Conservation (phyloP, 805 yeast genomes). For the Cyberlindnera mycetangii region DNA sequence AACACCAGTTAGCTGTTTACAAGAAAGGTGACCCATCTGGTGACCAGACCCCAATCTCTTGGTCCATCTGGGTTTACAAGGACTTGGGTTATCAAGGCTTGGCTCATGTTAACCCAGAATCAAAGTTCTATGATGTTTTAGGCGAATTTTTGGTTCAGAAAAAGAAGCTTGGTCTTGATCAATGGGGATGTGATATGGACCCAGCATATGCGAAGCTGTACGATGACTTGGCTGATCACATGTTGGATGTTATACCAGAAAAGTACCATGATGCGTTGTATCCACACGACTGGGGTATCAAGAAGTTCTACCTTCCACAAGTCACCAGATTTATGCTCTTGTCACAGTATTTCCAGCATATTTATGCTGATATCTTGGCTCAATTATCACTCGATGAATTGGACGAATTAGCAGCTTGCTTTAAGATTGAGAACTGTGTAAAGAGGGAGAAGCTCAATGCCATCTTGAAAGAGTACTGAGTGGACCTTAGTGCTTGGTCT, state of each 20-base stretch:
- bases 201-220: conserved; percentile 38
- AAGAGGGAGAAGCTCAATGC: conserved; percentile 41
- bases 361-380: conserved; percentile 44
- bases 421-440: conserved; percentile 44
- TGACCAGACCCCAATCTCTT: conserved; percentile 41
- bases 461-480: conserved; percentile 17
- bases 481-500: too few relatives aligned
- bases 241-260: conserved; percentile 39
- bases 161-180: conserved; percentile 44
- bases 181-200: conserved; percentile 48
- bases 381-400: conserved; percentile 43
- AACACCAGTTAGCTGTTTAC: conserved; percentile 45
- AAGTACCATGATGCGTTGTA: conserved; percentile 38
- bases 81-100: conserved; percentile 52
- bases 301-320: conserved; percentile 33
- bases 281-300: conserved; percentile 39
- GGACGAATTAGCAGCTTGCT: conserved; percentile 49
- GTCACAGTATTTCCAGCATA: conserved; percentile 42
- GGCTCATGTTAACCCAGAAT: conserved; percentile 42
- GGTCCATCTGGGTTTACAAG: conserved; percentile 54
- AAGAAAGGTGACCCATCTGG: conserved; percentile 47
- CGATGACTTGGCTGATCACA: conserved; percentile 35
- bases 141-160: conserved; percentile 43
- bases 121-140: conserved; percentile 41
- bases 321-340: conserved; percentile 42